Evolutionary conservation across 2,329 filamentous ascomycete genomes (phyloP).

Genomic region (Bertia moriformis): DNA sequence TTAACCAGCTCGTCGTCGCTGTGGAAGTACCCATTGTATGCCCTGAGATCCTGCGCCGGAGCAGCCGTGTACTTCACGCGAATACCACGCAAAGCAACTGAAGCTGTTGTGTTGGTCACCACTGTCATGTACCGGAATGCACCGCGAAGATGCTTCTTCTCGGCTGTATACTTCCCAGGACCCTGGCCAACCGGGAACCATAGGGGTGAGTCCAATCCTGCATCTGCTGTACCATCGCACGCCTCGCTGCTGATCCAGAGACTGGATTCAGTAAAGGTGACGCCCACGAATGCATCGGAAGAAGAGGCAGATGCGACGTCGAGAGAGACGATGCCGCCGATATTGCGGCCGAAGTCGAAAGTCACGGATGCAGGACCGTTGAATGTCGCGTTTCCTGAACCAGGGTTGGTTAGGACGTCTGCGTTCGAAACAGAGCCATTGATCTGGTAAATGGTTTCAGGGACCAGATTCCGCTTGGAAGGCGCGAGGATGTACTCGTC

Average conservation of each 20-base stretch:
- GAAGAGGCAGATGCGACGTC: slow-evolving; percentile 10
- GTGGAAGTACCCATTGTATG: slow-evolving; percentile 12
- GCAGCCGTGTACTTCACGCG: slow-evolving; percentile 25
- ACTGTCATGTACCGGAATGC: slow-evolving; percentile 29
- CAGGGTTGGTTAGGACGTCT: slow-evolving; percentile 3
- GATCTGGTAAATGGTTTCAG: slow-evolving; percentile 5
- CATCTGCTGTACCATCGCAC: slow-evolving; percentile 28
- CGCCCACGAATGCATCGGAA: slow-evolving; percentile 15
- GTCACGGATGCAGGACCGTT: slow-evolving; percentile 17
- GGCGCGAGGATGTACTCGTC: slow-evolving; percentile 9
- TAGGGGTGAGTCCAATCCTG: slow-evolving; percentile 27
- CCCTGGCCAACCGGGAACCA: slow-evolving; percentile 24
- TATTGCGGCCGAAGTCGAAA: slow-evolving; percentile 21
- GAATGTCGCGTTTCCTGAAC: slow-evolving; percentile 4
- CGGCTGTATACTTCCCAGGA: slow-evolving; percentile 22
- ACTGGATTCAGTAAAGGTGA: slow-evolving; percentile 21
- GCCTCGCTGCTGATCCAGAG: slow-evolving; percentile 30
- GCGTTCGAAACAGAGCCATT: slow-evolving; percentile 7
- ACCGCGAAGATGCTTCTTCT: slow-evolving; percentile 23
- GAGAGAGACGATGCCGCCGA: slow-evolving; percentile 20
- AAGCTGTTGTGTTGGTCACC: slow-evolving; percentile 23
- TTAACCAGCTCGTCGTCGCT: slow-evolving; percentile 16
- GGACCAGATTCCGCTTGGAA: slow-evolving; percentile 5
- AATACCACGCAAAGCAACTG: slow-evolving; percentile 17
- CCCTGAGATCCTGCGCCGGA: slow-evolving; percentile 13